Percentiles rank a stretch among this genome's conserved stretches.
Evolutionary conservation across 1,139 yeast species (phyloP).

Genomic region (Yamadazyma sp.): DNA sequence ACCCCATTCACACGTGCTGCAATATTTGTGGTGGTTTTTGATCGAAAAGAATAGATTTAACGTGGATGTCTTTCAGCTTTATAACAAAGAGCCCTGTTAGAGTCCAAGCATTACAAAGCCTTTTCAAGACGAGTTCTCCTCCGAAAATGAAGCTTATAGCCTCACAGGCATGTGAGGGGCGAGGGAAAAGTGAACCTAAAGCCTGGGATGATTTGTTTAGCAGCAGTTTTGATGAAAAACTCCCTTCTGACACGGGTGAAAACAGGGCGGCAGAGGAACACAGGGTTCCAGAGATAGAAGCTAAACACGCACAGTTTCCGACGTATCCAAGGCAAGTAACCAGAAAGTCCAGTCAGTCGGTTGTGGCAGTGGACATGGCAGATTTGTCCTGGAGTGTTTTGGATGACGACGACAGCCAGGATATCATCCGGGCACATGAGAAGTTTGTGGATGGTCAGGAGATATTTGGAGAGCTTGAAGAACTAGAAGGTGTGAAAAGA

Average conservation of each 20-base stretch:
- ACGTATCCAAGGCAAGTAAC: too few relatives aligned
- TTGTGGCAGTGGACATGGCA: not conserved
- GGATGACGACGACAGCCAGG: constrained; percentile 1
- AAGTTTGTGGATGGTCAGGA: not conserved
- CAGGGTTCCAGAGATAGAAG: too few relatives aligned
- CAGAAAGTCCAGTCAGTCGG: too few relatives aligned
- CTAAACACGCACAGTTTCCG: too few relatives aligned
- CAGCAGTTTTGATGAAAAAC: not conserved
- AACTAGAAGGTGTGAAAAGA: too few relatives aligned
- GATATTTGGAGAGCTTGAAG: too few relatives aligned
- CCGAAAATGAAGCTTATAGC: not conserved
- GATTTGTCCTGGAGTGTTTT: not conserved
- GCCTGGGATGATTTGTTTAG: constrained; percentile 3
- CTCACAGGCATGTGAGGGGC: not conserved
- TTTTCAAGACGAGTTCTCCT: constrained; percentile 1
- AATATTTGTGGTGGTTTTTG: too few relatives aligned
- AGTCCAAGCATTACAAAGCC: constrained; percentile 1
- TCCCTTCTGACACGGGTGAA: too few relatives aligned
- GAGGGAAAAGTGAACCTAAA: not conserved
- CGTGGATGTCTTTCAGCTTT: constrained; percentile 2
- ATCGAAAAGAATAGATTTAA: not conserved
- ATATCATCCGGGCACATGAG: not conserved
- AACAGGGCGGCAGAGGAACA: too few relatives aligned
- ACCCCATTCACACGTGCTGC: too few relatives aligned
- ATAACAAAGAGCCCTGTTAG: constrained; percentile 4